These are phyloP conservation scores for Melanomma pulvis-pyrius DNA, from an alignment of 495 filamentous ascomycete genomes.

Conservation along the genomic window DNA sequence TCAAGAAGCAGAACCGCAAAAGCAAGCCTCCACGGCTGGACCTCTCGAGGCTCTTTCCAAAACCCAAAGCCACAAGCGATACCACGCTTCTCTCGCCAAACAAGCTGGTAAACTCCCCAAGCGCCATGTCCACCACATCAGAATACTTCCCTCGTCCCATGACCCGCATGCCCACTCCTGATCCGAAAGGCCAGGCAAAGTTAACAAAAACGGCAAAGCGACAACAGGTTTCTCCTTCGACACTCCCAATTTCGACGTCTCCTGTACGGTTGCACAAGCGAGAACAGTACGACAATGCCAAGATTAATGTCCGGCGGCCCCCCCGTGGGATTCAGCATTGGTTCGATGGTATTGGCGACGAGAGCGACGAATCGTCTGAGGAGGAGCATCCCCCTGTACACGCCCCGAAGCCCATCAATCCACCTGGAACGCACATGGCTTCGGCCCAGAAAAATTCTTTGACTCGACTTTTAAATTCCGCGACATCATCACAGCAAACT, in stretches of 20 bases:
- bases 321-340: constrained; percentile 50
- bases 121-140: constrained; percentile 34
- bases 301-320: constrained; percentile 46
- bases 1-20: constrained; percentile 17
- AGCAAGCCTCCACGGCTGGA: constrained; percentile 43
- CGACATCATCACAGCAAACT: neutral
- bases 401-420: constrained; percentile 6
- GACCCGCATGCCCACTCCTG: constrained; percentile 29
- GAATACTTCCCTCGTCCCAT: constrained; percentile 38
- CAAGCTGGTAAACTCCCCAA: constrained; percentile 42
- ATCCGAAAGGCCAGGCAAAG: constrained; percentile 20
- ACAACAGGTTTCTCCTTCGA: constrained; percentile 23
- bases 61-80: constrained; percentile 18
- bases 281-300: constrained; percentile 44
- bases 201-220: constrained; percentile 29
- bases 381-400: constrained; percentile 10
- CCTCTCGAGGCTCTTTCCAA: constrained; percentile 44
- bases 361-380: constrained; percentile 42
- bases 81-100: constrained; percentile 36
- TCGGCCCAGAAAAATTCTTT: constrained; percentile 25
- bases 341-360: constrained; percentile 47
- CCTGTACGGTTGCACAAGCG: constrained; percentile 34
- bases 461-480: constrained; percentile 9
- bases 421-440: neutral
- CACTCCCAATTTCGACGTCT: constrained; percentile 15